Evolutionary conservation across 345 rosid species (phyloP).

Genomic region (Rhizophora mangle): DNA sequence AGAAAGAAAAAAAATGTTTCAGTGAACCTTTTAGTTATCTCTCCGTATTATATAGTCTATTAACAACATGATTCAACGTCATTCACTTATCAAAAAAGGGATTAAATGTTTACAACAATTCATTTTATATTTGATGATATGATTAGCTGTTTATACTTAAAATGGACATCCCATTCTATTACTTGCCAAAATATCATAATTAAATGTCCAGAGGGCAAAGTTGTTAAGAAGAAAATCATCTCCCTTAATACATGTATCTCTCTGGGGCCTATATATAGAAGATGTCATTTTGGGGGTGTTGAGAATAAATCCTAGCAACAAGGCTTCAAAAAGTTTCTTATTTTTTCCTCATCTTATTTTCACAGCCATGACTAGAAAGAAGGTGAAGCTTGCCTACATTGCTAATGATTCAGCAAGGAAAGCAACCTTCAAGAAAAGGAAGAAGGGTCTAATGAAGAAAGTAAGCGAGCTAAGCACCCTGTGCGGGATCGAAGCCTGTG

Average conservation of each 20-base stretch:
- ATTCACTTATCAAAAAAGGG: too few species aligned
- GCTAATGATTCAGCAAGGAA: slow-evolving; percentile 20
- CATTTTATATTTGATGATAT: too few species aligned
- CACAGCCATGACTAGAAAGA: slow-evolving; percentile 17
- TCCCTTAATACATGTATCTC: background rate
- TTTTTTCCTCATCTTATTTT: background rate
- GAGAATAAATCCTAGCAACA: background rate
- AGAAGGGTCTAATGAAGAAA: slow-evolving; percentile 22
- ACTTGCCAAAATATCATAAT: background rate
- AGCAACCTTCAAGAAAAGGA: slow-evolving; percentile 23
- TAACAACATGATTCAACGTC: too few species aligned
- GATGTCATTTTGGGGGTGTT: background rate
- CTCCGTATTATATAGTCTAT: too few species aligned
- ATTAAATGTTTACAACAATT: too few species aligned
- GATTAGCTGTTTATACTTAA: too few species aligned
- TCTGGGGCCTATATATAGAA: background rate
- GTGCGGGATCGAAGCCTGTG: slow-evolving; percentile 20
- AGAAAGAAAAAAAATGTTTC: too few species aligned
- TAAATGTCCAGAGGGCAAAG: background rate
- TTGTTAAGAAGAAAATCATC: background rate
- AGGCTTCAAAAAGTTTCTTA: background rate
- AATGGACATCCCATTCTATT: background rate
- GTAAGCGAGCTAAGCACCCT: slow-evolving; percentile 23
- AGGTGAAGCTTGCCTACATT: slow-evolving; percentile 18
- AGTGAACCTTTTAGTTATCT: too few species aligned